Conservation (phyloP, 345 rosid genomes). For the Eucalyptus tenuipes region DNA sequence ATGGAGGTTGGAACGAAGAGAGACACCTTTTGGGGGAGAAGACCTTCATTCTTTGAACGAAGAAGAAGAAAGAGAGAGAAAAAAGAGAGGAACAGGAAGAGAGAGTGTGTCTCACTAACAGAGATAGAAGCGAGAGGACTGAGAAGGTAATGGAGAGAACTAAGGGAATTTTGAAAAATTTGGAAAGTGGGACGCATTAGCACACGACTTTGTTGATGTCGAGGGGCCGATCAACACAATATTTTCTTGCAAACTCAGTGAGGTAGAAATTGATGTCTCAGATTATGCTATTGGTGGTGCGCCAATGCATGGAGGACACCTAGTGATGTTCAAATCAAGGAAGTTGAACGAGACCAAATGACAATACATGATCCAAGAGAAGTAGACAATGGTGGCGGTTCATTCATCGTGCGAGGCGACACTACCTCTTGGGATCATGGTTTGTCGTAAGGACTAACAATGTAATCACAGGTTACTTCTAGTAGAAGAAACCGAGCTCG, state of each 20-base stretch:
- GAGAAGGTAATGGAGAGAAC: too few species aligned
- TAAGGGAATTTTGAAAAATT: too few species aligned
- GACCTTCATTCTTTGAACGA: too few species aligned
- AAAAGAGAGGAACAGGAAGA: too few species aligned
- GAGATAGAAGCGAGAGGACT: too few species aligned
- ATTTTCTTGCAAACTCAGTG: neutral
- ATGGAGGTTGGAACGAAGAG: too few species aligned
- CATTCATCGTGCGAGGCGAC: neutral
- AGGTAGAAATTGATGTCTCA: neutral
- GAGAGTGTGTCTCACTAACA: too few species aligned
- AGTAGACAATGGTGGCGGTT: neutral
- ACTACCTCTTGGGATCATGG: fast-evolving
- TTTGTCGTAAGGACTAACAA: neutral
- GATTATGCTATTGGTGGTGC: too few species aligned
- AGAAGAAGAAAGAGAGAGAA: too few species aligned
- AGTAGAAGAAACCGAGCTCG: fast-evolving
- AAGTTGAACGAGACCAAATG: neutral
- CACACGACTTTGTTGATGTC: neutral
- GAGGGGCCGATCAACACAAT: neutral
- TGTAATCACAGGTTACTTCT: neutral
- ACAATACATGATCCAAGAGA: neutral
- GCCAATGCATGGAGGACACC: neutral
- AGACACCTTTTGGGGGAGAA: too few species aligned
- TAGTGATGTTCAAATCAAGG: neutral
- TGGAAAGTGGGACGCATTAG: neutral